A percentile compares a stretch with the other conserved stretches of the same genome.
Conservation (phyloP, 371 early-diverging fungal genomes). For the Mucor velutinosus region DNA sequence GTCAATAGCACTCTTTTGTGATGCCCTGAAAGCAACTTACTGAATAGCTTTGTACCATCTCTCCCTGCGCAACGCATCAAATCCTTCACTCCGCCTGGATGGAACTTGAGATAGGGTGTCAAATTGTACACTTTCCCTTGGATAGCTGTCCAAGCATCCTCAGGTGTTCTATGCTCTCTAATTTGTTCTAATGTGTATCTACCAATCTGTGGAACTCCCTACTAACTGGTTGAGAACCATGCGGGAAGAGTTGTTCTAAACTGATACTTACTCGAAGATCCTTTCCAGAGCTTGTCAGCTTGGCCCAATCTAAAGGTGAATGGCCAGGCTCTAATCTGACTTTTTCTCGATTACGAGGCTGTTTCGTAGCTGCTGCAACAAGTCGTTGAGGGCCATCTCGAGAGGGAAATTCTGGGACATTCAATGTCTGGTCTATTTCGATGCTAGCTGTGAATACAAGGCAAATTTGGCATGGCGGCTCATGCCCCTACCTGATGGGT, state of each 20-base stretch:
- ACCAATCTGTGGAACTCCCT: slow-evolving; percentile 61
- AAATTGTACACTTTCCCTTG: slow-evolving; percentile 94
- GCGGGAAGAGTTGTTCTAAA: neutral
- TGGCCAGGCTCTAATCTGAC: slow-evolving; percentile 86
- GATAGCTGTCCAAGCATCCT: slow-evolving; percentile 95
- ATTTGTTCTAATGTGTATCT: slow-evolving; percentile 81
- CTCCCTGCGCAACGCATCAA: slow-evolving; percentile 93
- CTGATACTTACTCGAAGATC: slow-evolving; percentile 66
- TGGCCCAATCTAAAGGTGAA: slow-evolving; percentile 95
- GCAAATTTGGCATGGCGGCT: neutral
- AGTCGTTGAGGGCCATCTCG: slow-evolving; percentile 55
- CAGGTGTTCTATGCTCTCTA: slow-evolving; percentile 70
- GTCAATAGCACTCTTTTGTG: neutral
- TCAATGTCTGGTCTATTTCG: slow-evolving; percentile 29
- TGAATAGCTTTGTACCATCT: slow-evolving; percentile 92
- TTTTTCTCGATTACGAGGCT: slow-evolving; percentile 69
- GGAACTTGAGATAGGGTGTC: slow-evolving; percentile 92
- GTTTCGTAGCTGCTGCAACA: slow-evolving; percentile 48
- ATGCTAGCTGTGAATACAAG: neutral
- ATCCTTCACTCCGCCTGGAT: slow-evolving; percentile 91
- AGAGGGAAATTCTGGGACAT: slow-evolving; percentile 52
- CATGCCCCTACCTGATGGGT: slow-evolving; percentile 13
- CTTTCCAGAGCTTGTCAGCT: slow-evolving; percentile 72
- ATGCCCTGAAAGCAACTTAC: slow-evolving; percentile 45
- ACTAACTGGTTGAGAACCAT: neutral